phyloP scores from a whole-genome alignment of 2,329 filamentous ascomycete species.

The Trichoderma asperellum region DNA sequence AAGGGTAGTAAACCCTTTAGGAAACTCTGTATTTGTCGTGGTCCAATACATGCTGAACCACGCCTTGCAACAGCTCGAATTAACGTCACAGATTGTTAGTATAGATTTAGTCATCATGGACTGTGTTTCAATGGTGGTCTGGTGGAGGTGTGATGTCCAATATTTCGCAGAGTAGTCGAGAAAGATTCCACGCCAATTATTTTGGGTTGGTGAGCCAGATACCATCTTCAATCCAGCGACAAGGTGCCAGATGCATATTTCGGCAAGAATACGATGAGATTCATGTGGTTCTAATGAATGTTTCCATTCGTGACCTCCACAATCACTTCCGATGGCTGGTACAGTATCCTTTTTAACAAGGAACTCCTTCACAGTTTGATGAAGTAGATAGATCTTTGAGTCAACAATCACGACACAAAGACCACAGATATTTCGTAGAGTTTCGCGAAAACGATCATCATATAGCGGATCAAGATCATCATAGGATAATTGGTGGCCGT shows the following conservation, averaged over 20 bases:
- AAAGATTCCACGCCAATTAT: background rate
- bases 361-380: slow-evolving; percentile 35
- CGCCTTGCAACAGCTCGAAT: background rate
- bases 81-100: background rate
- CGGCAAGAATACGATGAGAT: slow-evolving; percentile 30
- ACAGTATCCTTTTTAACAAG: slow-evolving; percentile 18
- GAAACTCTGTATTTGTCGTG: background rate
- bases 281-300: slow-evolving; percentile 19
- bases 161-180: slow-evolving; percentile 29
- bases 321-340: background rate
- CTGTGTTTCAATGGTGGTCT: background rate
- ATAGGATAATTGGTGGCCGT: slow-evolving; percentile 18
- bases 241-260: slow-evolving; percentile 30
- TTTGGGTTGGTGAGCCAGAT: background rate
- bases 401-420: slow-evolving; percentile 37
- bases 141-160: slow-evolving; percentile 29
- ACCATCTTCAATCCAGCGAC: slow-evolving; percentile 15
- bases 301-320: slow-evolving; percentile 28
- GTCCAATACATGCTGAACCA: slow-evolving; percentile 12
- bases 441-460: slow-evolving; percentile 24
- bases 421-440: slow-evolving; percentile 38
- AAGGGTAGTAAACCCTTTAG: background rate
- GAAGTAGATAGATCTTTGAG: slow-evolving; percentile 33
- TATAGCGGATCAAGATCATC: slow-evolving; percentile 16
- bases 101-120: background rate